Base-by-base conservation (phyloP, 2,329 filamentous ascomycete species). In the Pseudocercospora pini-densiflorae region DNA sequence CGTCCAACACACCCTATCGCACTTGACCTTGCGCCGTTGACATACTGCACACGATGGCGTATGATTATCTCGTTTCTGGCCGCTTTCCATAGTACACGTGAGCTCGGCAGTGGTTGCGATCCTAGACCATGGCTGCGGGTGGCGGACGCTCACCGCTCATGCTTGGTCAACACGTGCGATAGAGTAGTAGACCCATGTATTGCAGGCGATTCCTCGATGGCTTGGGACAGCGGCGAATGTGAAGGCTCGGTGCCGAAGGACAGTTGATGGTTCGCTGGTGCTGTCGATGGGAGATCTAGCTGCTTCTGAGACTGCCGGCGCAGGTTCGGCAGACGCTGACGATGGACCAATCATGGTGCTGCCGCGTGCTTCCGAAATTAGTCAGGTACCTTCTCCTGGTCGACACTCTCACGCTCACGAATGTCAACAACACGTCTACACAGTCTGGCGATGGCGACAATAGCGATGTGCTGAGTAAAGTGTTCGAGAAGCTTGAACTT, bases 21-120 rank as follows among this genome's bases (percentile, higher is more conserved):
- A 75, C 53, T 74, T 74, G 47, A 75, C 69, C 66, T 71, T 72
- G n/a, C 69, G 58, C 43, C 67, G 63, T 62, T 70, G 68, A 54
- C 73, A 75, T 8, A 74, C 70, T 5, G 71, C 68, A 59, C 73
- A 75, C 24, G 67, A 70, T 3, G 72, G 72, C 23, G 71, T 74
- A 61, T 71, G 69, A 53, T 74, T 74, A 51, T 74, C 72, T 64
- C 72, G 55, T 58, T 58, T 58, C 55, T 58, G 55, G n/a, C 31
- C 31, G 31, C 40, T 43, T 9, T 58, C 55, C 55, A 58, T 58
- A 36, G 29, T 58, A 19, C 55, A 43, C 31, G 55, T 40, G 55
- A 24, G n/a, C 33, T 43, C 55, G 55, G 31, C 55, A 58, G 23
- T 58, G 29, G 55, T 58, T 31, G 31, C 31, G 8, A 16, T 43